Percentiles rank a stretch among this genome's conserved stretches.
phyloP scores from a whole-genome alignment of 345 rosid genomes.

The Aegle marmelos region DNA sequence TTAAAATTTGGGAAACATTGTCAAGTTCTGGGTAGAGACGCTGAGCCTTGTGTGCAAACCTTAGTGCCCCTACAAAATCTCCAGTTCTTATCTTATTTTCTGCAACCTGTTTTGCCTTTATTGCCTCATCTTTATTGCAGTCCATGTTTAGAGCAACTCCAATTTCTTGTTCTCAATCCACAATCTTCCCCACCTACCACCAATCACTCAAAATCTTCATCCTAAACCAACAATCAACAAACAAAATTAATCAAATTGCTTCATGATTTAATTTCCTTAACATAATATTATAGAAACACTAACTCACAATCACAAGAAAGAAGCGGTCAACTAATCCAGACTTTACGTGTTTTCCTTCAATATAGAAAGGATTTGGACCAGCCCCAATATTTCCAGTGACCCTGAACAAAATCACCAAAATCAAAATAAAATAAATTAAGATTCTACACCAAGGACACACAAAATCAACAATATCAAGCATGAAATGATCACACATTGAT shows the following conservation, averaged over 20 bases:
- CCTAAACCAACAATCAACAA: constrained; percentile 12
- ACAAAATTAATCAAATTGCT: not conserved
- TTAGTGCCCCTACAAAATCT: constrained; percentile 59
- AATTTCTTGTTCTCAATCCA: not conserved
- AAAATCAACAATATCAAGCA: not conserved
- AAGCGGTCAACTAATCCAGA: not conserved
- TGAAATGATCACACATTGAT: not conserved
- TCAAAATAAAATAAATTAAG: not conserved
- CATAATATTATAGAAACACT: not conserved
- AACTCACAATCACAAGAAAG: not conserved
- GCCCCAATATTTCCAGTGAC: not conserved
- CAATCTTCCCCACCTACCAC: not conserved
- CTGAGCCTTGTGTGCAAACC: constrained; percentile 59
- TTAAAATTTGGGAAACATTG: constrained; percentile 56
- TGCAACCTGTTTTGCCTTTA: constrained; percentile 60
- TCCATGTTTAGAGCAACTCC: constrained; percentile 44
- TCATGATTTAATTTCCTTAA: not conserved
- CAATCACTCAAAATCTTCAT: constrained; percentile 18
- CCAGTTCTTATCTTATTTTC: constrained; percentile 53
- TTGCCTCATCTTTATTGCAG: constrained; percentile 89
- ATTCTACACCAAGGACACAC: not conserved
- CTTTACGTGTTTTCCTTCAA: not conserved
- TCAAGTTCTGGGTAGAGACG: constrained; percentile 63
- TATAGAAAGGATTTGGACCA: not conserved
- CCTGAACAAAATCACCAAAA: constrained; percentile 4